phyloP scores from a whole-genome alignment of 768 basidiomycete genomes.

The Suillus brevipes region DNA sequence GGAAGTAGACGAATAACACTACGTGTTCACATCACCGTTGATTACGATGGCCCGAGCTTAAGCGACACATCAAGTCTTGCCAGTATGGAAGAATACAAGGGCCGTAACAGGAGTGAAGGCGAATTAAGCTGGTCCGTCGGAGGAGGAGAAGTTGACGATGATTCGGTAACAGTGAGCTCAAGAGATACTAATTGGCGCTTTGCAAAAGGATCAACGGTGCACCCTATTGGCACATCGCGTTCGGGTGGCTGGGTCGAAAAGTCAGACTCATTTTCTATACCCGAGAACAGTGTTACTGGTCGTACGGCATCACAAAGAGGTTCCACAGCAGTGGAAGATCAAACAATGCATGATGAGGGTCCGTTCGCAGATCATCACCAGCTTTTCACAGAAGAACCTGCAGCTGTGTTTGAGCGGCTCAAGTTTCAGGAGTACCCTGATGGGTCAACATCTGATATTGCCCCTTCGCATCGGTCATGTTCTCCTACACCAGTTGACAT shows the following conservation, averaged over 20 bases:
- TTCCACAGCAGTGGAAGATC: background rate
- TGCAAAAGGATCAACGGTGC: constrained; percentile 6
- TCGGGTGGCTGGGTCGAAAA: constrained; percentile 1
- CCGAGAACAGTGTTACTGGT: constrained; percentile 5
- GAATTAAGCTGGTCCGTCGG: constrained; percentile 42
- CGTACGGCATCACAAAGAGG: background rate
- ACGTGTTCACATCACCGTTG: constrained; percentile 73
- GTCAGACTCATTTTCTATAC: constrained; percentile 9
- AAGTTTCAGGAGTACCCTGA: constrained; percentile 44
- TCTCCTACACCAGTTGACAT: constrained; percentile 41
- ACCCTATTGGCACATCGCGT: constrained; percentile 2
- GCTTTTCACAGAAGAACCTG: constrained; percentile 38
- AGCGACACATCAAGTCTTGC: constrained; percentile 85
- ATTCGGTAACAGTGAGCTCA: constrained; percentile 75
- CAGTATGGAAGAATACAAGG: constrained; percentile 72
- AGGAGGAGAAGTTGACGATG: constrained; percentile 58
- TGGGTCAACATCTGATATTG: constrained; percentile 16
- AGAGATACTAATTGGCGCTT: constrained; percentile 45
- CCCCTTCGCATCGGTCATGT: constrained; percentile 36
- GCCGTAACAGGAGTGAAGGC: constrained; percentile 57
- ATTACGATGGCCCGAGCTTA: constrained; percentile 89
- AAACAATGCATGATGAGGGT: constrained; percentile 10
- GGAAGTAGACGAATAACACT: constrained; percentile 73
- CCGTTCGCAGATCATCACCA: constrained; percentile 34
- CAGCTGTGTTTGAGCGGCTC: constrained; percentile 56